Base-by-base conservation (phyloP, 495 filamentous ascomycete genomes). In the Talaromyces ruber region DNA sequence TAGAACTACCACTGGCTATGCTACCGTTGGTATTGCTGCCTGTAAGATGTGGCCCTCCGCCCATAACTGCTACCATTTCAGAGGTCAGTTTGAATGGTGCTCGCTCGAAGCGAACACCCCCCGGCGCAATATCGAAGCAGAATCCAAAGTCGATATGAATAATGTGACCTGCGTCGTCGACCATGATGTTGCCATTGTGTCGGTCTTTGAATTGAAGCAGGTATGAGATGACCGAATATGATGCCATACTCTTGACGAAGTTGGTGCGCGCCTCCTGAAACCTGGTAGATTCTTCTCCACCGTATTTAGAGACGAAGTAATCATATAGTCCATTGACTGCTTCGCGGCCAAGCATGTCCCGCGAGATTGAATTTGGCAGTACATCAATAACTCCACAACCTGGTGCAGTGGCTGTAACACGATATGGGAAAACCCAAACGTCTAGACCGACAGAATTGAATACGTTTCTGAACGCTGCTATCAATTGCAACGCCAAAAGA, bases 151-250 rank as follows among this genome's bases (percentile, higher is more conserved):
- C 94, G 71, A 99, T 97, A 74, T 99, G 95, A 21, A 99, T 86
- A 70, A 99, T 96, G 74, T 98, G 94, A 5, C 95, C 95, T 2
- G 88, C 89, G 67, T 97, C 93, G 69, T 98, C 92, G 47, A 99
- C 83, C 95, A 99, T 98, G 77, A 99, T 98, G 75, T 99, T 99
- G 47, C 95, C 95, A 71, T 99, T 99, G 74, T 99, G 95, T 5
- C 95, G 86, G 72, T 99, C 95, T 74, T 99, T 99, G 85, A 99
- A 97, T 69, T 99, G 96, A 28, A 99, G 79, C 7, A 99, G 80
- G 74, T 95, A 98, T 0, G 91, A 94, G 58, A 98, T 97, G 62
- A 98, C 87, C n/a, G 91, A 96, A 74, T 99, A 98, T n/a, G 93
- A 94, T 2, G 95, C 95, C 95, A 99, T 98, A 76, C 91, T 96